Evolutionary conservation across 1,139 yeast species (phyloP).

Genomic region (Kazachstania sp.): DNA sequence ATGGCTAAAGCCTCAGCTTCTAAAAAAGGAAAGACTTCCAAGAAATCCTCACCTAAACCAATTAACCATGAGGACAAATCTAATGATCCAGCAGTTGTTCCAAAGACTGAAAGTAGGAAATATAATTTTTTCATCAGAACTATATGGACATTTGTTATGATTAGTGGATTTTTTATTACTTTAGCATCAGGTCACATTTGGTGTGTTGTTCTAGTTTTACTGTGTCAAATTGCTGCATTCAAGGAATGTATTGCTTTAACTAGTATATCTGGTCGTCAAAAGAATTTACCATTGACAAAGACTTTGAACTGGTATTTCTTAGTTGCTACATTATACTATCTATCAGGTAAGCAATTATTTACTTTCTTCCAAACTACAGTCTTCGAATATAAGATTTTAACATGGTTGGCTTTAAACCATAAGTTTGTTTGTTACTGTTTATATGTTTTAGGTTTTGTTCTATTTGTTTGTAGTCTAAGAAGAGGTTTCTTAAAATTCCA

Average conservation of each 20-base stretch:
- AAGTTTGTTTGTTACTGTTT: conserved; percentile 75
- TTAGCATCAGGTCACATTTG: conserved; percentile 85
- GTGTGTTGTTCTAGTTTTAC: conserved; percentile 60
- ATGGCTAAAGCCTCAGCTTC: neutral
- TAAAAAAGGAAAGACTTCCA: conserved; percentile 1
- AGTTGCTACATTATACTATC: conserved; percentile 72
- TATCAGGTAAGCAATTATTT: conserved; percentile 80
- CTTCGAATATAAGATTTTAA: conserved; percentile 39
- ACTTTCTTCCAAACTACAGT: conserved; percentile 37
- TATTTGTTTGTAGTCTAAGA: conserved; percentile 82
- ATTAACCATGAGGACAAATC: neutral
- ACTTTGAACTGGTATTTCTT: conserved; percentile 86
- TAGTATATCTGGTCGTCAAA: conserved; percentile 73
- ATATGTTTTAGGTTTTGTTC: conserved; percentile 80
- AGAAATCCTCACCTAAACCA: conserved; percentile 1
- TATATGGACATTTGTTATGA: conserved; percentile 93
- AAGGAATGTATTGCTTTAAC: conserved; percentile 88
- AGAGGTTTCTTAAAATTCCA: conserved; percentile 87
- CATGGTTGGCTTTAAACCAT: conserved; percentile 55
- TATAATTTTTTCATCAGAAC: conserved; percentile 67
- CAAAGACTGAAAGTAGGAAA: conserved; percentile 21
- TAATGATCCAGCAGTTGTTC: neutral
- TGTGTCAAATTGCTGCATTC: conserved; percentile 75
- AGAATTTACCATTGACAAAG: conserved; percentile 72
- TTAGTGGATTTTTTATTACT: conserved; percentile 57